These are phyloP conservation scores for Alternaria sp. DNA, from an alignment of 2,329 filamentous ascomycete species.

Conservation along the genomic window DNA sequence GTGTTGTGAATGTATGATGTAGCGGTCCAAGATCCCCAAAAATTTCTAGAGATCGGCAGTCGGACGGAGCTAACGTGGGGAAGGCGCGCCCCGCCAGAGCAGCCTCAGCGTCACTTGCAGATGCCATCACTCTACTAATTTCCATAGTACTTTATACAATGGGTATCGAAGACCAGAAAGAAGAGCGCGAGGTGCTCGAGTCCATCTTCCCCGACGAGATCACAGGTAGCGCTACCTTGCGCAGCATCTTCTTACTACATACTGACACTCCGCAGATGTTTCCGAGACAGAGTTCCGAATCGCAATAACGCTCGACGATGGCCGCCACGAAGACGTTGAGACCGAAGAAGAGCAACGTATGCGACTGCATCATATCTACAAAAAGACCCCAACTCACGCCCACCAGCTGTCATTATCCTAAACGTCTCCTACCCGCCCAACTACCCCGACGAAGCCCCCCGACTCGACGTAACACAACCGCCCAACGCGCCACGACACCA, in stretches of 20 bases:
- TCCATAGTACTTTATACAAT: constrained; percentile 40
- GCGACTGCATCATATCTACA: background rate
- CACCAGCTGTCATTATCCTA: constrained; percentile 71
- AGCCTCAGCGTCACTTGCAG: constrained; percentile 21
- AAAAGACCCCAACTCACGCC: constrained; percentile 1
- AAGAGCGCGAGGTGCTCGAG: constrained; percentile 96
- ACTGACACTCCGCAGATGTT: constrained; percentile 67
- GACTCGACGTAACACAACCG: constrained; percentile 78
- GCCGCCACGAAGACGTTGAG: constrained; percentile 60
- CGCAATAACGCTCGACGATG: constrained; percentile 81
- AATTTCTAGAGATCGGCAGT: constrained; percentile 25
- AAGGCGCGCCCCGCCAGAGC: constrained; percentile 26
- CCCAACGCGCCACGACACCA: constrained; percentile 73
- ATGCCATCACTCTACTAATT: constrained; percentile 1
- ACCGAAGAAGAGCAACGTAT: constrained; percentile 61
- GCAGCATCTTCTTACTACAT: background rate
- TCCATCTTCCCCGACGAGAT: constrained; percentile 99
- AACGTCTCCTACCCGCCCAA: constrained; percentile 87
- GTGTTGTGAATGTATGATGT: background rate
- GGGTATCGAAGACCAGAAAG: constrained; percentile 81
- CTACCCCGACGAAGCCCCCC: constrained; percentile 87
- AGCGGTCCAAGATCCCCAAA: constrained; percentile 22
- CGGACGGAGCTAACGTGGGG: constrained; percentile 36
- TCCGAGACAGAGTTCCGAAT: constrained; percentile 90
- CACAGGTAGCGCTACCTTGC: constrained; percentile 65